A percentile compares a stretch with the other conserved stretches of the same genome.
These are phyloP conservation scores for Sugiyamaella xylanicola DNA, from an alignment of 1,139 yeast species.

Conservation along the genomic window DNA sequence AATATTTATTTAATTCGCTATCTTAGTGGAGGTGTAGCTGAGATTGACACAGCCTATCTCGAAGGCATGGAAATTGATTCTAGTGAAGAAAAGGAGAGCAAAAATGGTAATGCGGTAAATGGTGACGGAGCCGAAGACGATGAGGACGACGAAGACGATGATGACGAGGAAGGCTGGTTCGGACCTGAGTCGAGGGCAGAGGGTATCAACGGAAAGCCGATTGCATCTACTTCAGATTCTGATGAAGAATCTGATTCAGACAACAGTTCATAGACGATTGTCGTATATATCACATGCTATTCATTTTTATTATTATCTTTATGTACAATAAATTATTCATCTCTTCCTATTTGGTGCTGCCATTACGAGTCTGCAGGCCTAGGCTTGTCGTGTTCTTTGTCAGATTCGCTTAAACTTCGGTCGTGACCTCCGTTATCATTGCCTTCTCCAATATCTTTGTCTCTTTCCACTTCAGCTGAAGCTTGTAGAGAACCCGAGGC, in stretches of 20 bases:
- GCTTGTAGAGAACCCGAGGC: background rate
- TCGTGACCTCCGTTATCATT: background rate
- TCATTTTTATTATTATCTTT: slow-evolving; percentile 1
- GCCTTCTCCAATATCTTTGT: too few species aligned
- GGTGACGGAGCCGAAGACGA: slow-evolving; percentile 32
- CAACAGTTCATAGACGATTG: background rate
- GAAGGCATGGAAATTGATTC: slow-evolving; percentile 24
- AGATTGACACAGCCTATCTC: slow-evolving; percentile 29
- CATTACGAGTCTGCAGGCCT: too few species aligned
- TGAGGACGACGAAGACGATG: slow-evolving; percentile 37
- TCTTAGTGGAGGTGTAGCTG: slow-evolving; percentile 36
- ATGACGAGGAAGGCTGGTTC: slow-evolving; percentile 49
- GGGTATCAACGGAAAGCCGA: slow-evolving; percentile 20
- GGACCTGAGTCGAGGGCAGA: slow-evolving; percentile 44
- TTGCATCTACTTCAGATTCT: slow-evolving; percentile 13
- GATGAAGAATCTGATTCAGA: slow-evolving; percentile 22
- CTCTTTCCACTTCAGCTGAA: background rate
- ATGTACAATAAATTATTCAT: slow-evolving; percentile 7
- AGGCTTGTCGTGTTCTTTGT: too few species aligned
- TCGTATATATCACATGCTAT: slow-evolving; percentile 6
- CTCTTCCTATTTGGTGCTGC: too few species aligned
- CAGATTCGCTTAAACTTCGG: too few species aligned
- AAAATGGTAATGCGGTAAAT: slow-evolving; percentile 36
- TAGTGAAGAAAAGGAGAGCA: slow-evolving; percentile 33
- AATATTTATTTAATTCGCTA: slow-evolving; percentile 57